phyloP scores from a whole-genome alignment of 192 early-diverging fungal species.

The Phycomyces nitens region DNA sequence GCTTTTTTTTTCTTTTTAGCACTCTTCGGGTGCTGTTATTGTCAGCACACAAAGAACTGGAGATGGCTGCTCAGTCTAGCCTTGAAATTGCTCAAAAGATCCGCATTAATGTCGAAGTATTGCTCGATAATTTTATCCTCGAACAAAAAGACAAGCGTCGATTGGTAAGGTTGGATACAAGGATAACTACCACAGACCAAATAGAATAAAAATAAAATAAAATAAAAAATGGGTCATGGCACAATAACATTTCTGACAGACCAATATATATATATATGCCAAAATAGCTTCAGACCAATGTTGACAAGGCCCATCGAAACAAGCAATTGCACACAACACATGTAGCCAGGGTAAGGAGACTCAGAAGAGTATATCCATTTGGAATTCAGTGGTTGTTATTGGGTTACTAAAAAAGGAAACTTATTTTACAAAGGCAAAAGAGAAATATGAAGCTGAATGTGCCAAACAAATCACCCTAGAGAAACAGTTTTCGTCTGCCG shows the following conservation, averaged over 20 bases:
- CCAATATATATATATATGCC: no score
- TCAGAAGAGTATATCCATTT: background rate
- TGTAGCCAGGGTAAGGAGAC: constrained; percentile 42
- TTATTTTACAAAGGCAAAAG: constrained; percentile 35
- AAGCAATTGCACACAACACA: constrained; percentile 46
- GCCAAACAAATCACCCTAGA: constrained; percentile 47
- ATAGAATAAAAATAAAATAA: no score
- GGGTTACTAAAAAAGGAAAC: constrained; percentile 3
- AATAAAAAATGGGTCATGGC: no score
- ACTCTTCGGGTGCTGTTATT: constrained; percentile 56
- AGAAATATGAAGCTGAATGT: constrained; percentile 53
- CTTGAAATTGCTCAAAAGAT: constrained; percentile 63
- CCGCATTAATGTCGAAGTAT: constrained; percentile 53
- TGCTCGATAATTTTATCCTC: constrained; percentile 57
- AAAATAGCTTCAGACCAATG: constrained; percentile 38
- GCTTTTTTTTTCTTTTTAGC: constrained; percentile 29
- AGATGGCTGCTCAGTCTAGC: constrained; percentile 59
- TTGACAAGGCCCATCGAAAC: constrained; percentile 50
- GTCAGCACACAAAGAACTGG: constrained; percentile 57
- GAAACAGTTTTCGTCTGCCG: constrained; percentile 11
- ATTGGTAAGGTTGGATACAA: constrained; percentile 43
- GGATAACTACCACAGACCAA: no score
- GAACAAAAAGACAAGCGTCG: constrained; percentile 65
- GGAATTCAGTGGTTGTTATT: background rate
- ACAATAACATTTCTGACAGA: no score